Evolutionary conservation across 345 rosid species (phyloP).

Genomic region (Clausena lansium): DNA sequence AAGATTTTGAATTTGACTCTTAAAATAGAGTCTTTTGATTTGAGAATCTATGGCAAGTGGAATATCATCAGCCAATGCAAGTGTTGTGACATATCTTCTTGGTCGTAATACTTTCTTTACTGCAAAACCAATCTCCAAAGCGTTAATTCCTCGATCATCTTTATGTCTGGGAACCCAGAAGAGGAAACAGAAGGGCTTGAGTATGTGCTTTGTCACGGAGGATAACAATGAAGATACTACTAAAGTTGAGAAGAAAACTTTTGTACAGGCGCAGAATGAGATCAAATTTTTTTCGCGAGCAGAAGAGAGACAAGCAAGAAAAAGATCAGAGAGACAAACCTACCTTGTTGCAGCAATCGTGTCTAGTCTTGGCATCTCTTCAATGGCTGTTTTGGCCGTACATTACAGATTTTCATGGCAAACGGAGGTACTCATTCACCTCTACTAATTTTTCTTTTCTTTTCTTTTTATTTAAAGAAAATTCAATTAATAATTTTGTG

Average conservation of each 20-base stretch:
- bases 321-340: conserved; percentile 42
- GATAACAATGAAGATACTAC: conserved; percentile 5
- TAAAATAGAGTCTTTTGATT: neutral
- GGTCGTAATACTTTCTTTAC: neutral
- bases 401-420: conserved; percentile 66
- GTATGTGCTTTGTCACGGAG: conserved; percentile 10
- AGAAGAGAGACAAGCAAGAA: conserved; percentile 40
- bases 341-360: conserved; percentile 58
- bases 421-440: conserved; percentile 40
- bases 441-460: neutral
- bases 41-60: conserved; percentile 4
- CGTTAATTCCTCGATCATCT: neutral
- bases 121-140: conserved; percentile 4
- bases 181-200: conserved; percentile 11
- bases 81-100: neutral
- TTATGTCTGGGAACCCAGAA: neutral
- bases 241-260: neutral
- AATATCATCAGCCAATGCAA: conserved; percentile 11
- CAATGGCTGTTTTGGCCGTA: conserved; percentile 53
- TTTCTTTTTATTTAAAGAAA: neutral
- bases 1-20: no score
- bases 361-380: conserved; percentile 60
- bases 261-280: neutral
- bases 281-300: conserved; percentile 18
- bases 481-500: neutral